phyloP scores from a whole-genome alignment of 148 eudicot species.

The Camellia granthamiana region DNA sequence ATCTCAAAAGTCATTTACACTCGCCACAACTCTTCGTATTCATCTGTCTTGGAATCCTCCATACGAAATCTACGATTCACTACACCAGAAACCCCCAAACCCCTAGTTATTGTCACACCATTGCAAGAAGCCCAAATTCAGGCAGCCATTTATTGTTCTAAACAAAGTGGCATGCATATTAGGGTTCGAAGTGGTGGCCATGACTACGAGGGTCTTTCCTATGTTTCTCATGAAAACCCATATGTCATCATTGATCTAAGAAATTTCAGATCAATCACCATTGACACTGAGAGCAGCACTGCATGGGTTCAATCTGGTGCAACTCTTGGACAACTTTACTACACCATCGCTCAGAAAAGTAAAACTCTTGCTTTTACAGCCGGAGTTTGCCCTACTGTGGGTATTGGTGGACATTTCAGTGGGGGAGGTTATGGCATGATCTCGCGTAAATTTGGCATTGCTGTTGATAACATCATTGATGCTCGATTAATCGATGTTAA shows the following conservation, averaged over 20 bases:
- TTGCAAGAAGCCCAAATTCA: no score
- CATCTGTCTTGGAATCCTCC: background rate
- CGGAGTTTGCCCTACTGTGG: background rate
- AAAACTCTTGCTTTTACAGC: background rate
- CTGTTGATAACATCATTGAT: no score
- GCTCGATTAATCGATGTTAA: no score
- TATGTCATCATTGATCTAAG: background rate
- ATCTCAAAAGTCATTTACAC: constrained; percentile 8
- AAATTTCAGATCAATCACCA: background rate
- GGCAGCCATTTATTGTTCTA: no score
- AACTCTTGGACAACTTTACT: background rate
- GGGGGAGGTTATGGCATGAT: no score
- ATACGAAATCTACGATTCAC: background rate
- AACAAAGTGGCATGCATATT: no score
- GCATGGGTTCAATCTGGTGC: constrained; percentile 7
- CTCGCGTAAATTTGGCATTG: no score
- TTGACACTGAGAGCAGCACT: background rate
- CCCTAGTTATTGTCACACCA: no score
- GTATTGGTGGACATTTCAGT: background rate
- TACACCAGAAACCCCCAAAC: background rate
- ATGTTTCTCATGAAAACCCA: background rate
- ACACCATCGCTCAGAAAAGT: background rate
- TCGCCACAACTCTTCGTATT: constrained; percentile 3
- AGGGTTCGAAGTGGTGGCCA: no score
- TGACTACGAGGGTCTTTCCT: no score